These are phyloP conservation scores for Fraxinus nigra DNA, from an alignment of 305 asterid genomes.

Conservation along the genomic window DNA sequence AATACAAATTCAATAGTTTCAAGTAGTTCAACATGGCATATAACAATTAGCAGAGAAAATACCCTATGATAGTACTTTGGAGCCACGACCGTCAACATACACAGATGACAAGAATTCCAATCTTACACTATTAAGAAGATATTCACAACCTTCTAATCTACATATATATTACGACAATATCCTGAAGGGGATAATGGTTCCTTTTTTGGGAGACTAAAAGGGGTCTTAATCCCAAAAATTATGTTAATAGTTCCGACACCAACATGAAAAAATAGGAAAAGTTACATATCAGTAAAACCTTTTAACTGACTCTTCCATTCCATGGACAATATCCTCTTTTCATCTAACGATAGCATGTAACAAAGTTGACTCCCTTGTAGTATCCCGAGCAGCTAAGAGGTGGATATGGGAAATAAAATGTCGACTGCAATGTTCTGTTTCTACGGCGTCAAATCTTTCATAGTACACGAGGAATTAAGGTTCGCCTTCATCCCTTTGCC, in stretches of 20 bases:
- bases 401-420: neutral
- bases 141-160: neutral
- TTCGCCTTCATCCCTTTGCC: constrained; percentile 63
- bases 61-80: neutral
- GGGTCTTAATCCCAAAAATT: neutral
- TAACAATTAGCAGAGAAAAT: neutral
- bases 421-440: constrained; percentile 18
- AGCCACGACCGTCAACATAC: neutral
- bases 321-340: neutral
- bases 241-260: neutral
- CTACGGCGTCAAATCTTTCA: constrained; percentile 28
- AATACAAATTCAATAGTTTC: neutral
- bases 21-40: neutral
- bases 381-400: neutral
- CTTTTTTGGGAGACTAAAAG: neutral
- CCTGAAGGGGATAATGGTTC: neutral
- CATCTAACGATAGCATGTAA: neutral
- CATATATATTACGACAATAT: neutral
- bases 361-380: neutral
- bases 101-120: neutral
- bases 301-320: neutral
- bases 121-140: neutral
- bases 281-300: neutral
- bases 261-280: neutral
- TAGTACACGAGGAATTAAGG: constrained; percentile 21